Evolutionary conservation across 139 green algal species (phyloP).

Genomic region (Chlamydomonas schloesseri): DNA sequence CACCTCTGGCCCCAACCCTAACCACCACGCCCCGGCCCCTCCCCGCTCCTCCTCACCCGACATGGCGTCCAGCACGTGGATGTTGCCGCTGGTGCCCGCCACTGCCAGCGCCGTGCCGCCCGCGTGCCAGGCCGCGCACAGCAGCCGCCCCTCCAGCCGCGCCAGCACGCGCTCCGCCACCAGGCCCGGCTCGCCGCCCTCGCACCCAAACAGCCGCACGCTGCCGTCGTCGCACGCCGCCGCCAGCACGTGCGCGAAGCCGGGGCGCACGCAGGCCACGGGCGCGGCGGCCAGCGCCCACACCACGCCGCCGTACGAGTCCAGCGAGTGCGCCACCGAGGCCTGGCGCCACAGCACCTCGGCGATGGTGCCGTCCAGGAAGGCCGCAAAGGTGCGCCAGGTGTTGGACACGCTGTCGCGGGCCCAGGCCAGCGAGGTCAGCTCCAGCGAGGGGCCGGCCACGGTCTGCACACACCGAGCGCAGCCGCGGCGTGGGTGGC

Average conservation of each 20-base stretch:
- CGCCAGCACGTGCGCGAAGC: constrained; percentile 73
- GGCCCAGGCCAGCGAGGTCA: constrained; percentile 81
- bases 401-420: constrained; percentile 50
- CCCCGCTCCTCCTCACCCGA: constrained; percentile 42
- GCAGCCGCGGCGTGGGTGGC: neutral
- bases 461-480: constrained; percentile 80
- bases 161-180: constrained; percentile 71
- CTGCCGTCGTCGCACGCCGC: constrained; percentile 93
- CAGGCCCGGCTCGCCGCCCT: constrained; percentile 68
- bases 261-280: constrained; percentile 21
- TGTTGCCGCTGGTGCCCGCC: constrained; percentile 72
- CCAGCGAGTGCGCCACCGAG: constrained; percentile 40
- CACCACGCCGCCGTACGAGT: constrained; percentile 89
- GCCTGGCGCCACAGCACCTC: constrained; percentile 75
- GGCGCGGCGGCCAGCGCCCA: constrained; percentile 84
- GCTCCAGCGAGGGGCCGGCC: constrained; percentile 66
- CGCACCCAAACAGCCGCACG: constrained; percentile 81
- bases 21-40: too few relatives aligned
- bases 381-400: constrained; percentile 78
- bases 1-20: too few relatives aligned
- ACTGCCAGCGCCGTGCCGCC: constrained; percentile 67
- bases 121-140: constrained; percentile 86
- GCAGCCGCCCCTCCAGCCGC: constrained; percentile 55
- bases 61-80: constrained; percentile 77
- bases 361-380: constrained; percentile 80